Percentiles rank a stretch among this genome's conserved stretches.
Conservation (phyloP, 768 basidiomycete genomes). For the Tulasnella sp. region DNA sequence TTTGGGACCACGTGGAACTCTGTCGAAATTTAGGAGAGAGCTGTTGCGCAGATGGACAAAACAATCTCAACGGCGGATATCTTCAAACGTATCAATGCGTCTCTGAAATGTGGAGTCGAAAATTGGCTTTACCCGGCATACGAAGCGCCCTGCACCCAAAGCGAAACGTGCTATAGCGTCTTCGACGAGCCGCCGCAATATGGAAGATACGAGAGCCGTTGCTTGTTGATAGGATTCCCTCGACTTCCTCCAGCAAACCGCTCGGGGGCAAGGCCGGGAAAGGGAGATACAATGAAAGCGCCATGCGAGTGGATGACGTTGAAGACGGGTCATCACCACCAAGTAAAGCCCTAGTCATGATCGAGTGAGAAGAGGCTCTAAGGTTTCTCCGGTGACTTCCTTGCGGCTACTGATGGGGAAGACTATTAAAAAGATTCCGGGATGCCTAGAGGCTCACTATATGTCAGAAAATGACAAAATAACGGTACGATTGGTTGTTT, state of each 20-base stretch:
- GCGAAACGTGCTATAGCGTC: background rate
- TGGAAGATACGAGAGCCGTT: background rate
- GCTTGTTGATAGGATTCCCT: too few relatives aligned
- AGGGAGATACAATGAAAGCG: too few relatives aligned
- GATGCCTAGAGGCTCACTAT: too few relatives aligned
- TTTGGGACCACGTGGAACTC: slow-evolving; percentile 21
- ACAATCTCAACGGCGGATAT: background rate
- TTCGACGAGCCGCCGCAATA: background rate
- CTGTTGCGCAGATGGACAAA: background rate
- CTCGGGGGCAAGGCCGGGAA: too few relatives aligned
- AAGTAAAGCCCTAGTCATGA: too few relatives aligned
- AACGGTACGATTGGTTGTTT: too few relatives aligned
- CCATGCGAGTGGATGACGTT: too few relatives aligned
- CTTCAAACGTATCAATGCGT: background rate
- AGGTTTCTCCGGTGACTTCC: background rate
- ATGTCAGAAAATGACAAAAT: too few relatives aligned
- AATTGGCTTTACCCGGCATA: slow-evolving; percentile 5
- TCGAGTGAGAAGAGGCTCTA: too few relatives aligned
- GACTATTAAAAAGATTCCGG: background rate
- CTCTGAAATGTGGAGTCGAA: background rate
- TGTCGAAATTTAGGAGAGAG: background rate
- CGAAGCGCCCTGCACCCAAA: background rate
- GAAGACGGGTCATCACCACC: too few relatives aligned
- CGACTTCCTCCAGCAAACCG: too few relatives aligned
- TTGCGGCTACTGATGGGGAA: background rate